Base-by-base conservation (phyloP, 2,329 filamentous ascomycete species). In the Fusarium austroafricanum region DNA sequence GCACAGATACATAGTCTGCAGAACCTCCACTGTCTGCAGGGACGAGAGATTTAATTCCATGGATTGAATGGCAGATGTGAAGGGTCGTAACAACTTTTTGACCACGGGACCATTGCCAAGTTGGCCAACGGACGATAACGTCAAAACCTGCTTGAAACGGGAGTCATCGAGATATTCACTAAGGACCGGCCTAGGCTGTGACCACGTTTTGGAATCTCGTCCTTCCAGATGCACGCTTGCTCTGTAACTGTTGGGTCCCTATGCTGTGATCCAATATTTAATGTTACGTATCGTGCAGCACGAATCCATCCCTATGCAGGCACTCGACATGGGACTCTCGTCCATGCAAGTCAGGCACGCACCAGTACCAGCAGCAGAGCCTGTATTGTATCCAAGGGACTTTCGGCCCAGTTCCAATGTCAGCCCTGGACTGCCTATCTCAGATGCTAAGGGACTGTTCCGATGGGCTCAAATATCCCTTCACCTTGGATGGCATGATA, bases 31-130 rank as follows among this genome's bases (percentile, higher is more conserved):
- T 45, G 31, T n/a, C 42, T 35, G 33, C 61, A 64, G 61, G 59
- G 51, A 64, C 66, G 66, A 69, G 66, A 69, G 56, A 69, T 70
- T 69, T 70, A 69, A 69, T 70, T 69, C 52, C 61, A 61, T 51
- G 49, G 49, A 43, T 53, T 39, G n/a, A 63, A 46, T 37, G 37
- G 18, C 37, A 49, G 45, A n/a, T 26, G 40, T 33, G 42, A 50
- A 38, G 33, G 18, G 17, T 29, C 9, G 23, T 23, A 31, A 37
- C 23, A 56, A 44, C 45, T 52, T 54, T 49, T 46, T 53, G 61
- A 53, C 56, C 65, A 69, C 66, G 66, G 59, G 66, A 70, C 66
- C 52, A 21, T 43, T 52, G 40, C 52, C 45, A 64, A 52, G 38
- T 56, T 61, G 52, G 52, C 35, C 26, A 51, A 67, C 49, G 33